These are phyloP conservation scores for Gremmenia infestans DNA, from an alignment of 2,329 filamentous ascomycete species.

Conservation along the genomic window DNA sequence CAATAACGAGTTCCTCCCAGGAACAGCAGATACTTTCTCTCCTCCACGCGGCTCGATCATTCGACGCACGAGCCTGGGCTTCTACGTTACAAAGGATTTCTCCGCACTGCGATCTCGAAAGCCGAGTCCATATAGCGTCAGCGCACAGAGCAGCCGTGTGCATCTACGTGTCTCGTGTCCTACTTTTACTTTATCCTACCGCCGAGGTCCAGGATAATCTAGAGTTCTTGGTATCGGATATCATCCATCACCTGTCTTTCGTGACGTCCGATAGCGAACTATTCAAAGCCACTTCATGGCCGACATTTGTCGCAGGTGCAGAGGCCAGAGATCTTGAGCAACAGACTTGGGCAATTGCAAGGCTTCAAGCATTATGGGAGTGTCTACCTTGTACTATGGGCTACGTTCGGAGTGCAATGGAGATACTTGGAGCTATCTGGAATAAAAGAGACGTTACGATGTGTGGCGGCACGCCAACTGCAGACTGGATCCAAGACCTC, in stretches of 20 bases:
- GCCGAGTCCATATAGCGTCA: too few species aligned
- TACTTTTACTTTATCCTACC: conserved; percentile 37
- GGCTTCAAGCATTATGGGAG: conserved; percentile 28
- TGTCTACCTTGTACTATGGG: background rate
- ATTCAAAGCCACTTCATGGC: conserved; percentile 58
- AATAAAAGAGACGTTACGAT: background rate
- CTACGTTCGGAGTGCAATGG: background rate
- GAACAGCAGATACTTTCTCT: too few species aligned
- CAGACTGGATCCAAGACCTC: background rate
- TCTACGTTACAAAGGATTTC: too few species aligned
- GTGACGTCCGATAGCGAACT: conserved; percentile 45
- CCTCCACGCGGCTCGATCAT: too few species aligned
- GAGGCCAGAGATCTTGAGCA: conserved; percentile 45
- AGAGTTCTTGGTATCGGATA: conserved; percentile 43
- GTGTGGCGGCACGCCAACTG: background rate
- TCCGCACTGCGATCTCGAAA: too few species aligned
- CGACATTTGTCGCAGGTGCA: conserved; percentile 52
- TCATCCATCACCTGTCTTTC: conserved; percentile 45
- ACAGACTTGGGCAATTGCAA: conserved; percentile 45
- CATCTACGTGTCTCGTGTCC: conserved; percentile 23
- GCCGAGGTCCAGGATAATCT: conserved; percentile 37
- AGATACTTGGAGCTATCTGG: background rate
- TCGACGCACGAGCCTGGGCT: too few species aligned
- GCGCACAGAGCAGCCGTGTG: conserved; percentile 19
- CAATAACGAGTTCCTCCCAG: too few species aligned